Conservation (phyloP, 1,284 basidiomycete genomes). For the Thecaphora frezii region DNA sequence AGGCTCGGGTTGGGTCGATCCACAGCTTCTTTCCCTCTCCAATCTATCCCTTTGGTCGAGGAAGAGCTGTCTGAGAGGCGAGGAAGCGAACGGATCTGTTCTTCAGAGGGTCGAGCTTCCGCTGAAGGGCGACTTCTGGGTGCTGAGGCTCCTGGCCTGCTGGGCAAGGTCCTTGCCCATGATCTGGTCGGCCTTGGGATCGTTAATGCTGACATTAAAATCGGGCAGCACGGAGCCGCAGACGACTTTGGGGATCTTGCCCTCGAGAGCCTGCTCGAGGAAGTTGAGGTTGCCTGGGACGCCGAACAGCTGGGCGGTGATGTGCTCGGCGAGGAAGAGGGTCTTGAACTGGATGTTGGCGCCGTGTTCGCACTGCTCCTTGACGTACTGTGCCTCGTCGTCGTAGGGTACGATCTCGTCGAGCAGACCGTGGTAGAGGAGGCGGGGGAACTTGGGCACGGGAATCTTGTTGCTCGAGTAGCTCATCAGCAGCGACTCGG, state of each 20-base stretch:
- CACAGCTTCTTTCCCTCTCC: too few species aligned
- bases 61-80: too few species aligned
- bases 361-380: constrained; percentile 46
- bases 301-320: constrained; percentile 25
- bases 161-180: constrained; percentile 17
- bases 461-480: constrained; percentile 18
- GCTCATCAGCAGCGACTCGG: constrained; percentile 31
- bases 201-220: constrained; percentile 2
- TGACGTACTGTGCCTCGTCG: constrained; percentile 35
- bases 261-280: constrained; percentile 26
- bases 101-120: too few species aligned
- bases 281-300: constrained; percentile 24
- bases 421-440: constrained; percentile 42
- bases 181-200: constrained; percentile 12
- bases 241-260: constrained; percentile 15
- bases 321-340: constrained; percentile 33
- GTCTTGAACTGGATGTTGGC: constrained; percentile 42
- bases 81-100: too few species aligned
- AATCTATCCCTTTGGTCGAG: too few species aligned
- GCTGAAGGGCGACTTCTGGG: constrained; percentile 10
- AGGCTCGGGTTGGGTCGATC: too few species aligned
- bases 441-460: constrained; percentile 43
- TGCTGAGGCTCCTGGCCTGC: constrained; percentile 10
- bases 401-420: constrained; percentile 53
- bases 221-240: constrained; percentile 18